Percentiles rank a stretch among this genome's conserved stretches.
phyloP scores from a whole-genome alignment of 2,329 filamentous ascomycete genomes.

The Ophiostoma perfectum region DNA sequence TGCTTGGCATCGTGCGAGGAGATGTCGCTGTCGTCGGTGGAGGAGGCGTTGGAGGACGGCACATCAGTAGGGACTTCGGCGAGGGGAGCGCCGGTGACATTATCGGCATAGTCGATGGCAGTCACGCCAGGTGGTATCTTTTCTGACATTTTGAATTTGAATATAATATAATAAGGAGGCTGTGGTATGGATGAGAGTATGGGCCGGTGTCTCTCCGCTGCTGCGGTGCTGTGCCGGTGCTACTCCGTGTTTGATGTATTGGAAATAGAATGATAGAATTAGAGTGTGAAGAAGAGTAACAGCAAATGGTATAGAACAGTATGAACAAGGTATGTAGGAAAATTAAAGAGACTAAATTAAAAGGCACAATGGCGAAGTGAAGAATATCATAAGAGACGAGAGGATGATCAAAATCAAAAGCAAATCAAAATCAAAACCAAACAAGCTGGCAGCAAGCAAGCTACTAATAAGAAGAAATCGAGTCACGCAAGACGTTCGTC shows the following conservation, averaged over 20 bases:
- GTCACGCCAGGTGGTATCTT: conserved; percentile 2
- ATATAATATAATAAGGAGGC: neutral
- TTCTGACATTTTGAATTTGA: conserved; percentile 3
- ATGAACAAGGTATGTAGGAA: too few relatives aligned
- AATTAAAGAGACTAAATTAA: neutral
- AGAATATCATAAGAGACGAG: neutral
- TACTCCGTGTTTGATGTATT: too few relatives aligned
- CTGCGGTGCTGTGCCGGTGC: neutral
- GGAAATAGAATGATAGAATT: too few relatives aligned
- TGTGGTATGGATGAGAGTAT: neutral
- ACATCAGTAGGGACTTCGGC: neutral
- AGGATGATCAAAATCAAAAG: neutral
- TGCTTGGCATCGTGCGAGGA: conserved; percentile 8
- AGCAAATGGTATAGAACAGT: too few relatives aligned
- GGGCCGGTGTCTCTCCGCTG: neutral
- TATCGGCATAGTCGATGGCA: neutral
- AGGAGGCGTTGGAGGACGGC: conserved; percentile 10
- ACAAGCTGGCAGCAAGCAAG: neutral
- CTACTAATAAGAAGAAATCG: conserved; percentile 8
- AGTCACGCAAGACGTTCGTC: neutral
- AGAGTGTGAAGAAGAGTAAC: too few relatives aligned
- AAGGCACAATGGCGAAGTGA: neutral
- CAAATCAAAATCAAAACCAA: neutral
- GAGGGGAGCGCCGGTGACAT: neutral
- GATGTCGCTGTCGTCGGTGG: conserved; percentile 11